Evolutionary conservation across 352 stramenopile genomes (phyloP), one percentile per base, ranked within the genome.

Genomic region (Pythium scleroteichum): DNA sequence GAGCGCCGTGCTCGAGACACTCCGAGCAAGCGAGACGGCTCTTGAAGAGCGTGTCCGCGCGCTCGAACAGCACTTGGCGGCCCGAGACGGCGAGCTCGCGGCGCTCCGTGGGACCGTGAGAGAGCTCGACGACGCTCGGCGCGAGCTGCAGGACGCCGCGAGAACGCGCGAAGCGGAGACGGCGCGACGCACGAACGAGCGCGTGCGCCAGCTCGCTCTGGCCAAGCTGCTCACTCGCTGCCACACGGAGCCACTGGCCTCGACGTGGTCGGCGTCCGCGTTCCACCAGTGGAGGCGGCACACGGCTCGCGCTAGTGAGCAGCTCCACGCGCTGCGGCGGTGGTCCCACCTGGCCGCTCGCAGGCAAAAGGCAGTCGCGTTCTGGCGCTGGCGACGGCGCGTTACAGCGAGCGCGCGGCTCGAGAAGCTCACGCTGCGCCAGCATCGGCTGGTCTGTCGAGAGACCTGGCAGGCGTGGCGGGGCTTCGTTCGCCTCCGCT

Each of bases 401-500:
- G 58, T 47, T n/a, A n/a, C 50, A 1, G 3, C 10, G 12, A 2
- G 12, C n/a, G 10, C 22, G 4, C 33, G 33, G 16, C 39, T 57
- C 1, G 46, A 27, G 6, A 51, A 4, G 20, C 27, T 23, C 20
- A 41, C 13, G 0, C n/a, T 19, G 16, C 33, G 32, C 6, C 33
- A 22, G 17, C 38, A 29, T 10, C 22, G 5, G 1, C 20, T 24
- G 17, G 13, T 35, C 4, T 61, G 4, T 22, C 62, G 50, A 9
- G 2, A 16, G 0, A 48, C 41, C 2, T 63, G 52, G 26, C 44
- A 20, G 6, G 62, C 26, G 54, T 69, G 62, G 62, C 39, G 20
- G 2, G 12, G 29, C 5, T 49, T 41, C 16, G 7, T 62, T 12
- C 38, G 38, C 13, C 45, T 63, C 13, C 38, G 53, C 12, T 13